These are phyloP conservation scores for Xylaria sp. DNA, from an alignment of 2,329 filamentous ascomycete genomes.

Conservation along the genomic window DNA sequence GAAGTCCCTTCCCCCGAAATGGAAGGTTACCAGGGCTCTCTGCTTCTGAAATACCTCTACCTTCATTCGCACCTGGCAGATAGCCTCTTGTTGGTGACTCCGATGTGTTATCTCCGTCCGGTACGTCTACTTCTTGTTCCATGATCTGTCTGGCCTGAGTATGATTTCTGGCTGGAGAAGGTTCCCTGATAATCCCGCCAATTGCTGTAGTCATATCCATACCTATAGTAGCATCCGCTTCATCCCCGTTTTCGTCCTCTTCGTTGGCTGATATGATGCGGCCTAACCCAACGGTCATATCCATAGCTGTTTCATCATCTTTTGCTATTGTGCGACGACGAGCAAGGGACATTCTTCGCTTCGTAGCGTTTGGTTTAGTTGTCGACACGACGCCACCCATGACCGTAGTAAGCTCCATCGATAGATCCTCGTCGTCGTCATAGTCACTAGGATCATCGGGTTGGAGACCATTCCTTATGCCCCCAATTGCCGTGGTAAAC, in stretches of 20 bases:
- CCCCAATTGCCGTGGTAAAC: slow-evolving; percentile 80
- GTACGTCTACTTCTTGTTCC: slow-evolving; percentile 66
- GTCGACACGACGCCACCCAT: slow-evolving; percentile 65
- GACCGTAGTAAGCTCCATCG: slow-evolving; percentile 80
- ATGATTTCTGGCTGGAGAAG: slow-evolving; percentile 54
- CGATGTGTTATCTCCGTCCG: slow-evolving; percentile 58
- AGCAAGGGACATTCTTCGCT: slow-evolving; percentile 42
- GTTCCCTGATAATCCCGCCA: slow-evolving; percentile 68
- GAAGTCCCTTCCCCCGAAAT: slow-evolving; percentile 62
- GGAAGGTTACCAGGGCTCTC: slow-evolving; percentile 67
- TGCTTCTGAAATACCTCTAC: slow-evolving; percentile 58
- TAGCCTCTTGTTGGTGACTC: slow-evolving; percentile 53
- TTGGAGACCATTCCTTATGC: slow-evolving; percentile 63
- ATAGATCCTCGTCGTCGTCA: slow-evolving; percentile 74
- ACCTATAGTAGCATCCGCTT: slow-evolving; percentile 60
- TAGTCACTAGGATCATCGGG: slow-evolving; percentile 52
- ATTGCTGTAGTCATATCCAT: slow-evolving; percentile 77
- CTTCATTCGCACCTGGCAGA: slow-evolving; percentile 47
- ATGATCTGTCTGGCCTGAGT: slow-evolving; percentile 66
- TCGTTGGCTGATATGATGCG: slow-evolving; percentile 60
- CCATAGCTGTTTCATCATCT: slow-evolving; percentile 68
- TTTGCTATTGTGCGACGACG: slow-evolving; percentile 49
- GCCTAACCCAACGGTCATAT: slow-evolving; percentile 70
- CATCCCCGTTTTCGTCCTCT: slow-evolving; percentile 52
- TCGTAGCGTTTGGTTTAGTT: slow-evolving; percentile 47